Percentiles rank a stretch among this genome's conserved stretches.
phyloP scores from a whole-genome alignment of 176 grass and related monocot genomes.

The Hsuehochloa calcarea region DNA sequence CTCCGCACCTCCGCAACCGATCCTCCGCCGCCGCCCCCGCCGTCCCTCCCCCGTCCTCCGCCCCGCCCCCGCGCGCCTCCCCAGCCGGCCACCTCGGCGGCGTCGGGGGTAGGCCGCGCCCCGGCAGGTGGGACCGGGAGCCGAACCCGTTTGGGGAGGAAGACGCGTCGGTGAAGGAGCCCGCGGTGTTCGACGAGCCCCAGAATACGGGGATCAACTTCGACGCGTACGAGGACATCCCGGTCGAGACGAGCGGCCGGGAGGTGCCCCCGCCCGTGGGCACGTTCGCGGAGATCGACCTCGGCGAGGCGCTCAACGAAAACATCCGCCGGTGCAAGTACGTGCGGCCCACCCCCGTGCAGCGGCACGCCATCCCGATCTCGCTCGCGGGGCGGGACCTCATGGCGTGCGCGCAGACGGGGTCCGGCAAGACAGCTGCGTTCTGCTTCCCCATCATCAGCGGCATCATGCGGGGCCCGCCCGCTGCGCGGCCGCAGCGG shows the following conservation, averaged over 20 bases:
- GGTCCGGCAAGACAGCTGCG: constrained; percentile 85
- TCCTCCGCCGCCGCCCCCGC: neutral
- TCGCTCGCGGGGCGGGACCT: constrained; percentile 69
- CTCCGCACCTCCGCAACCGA: constrained; percentile 82
- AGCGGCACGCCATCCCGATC: constrained; percentile 89
- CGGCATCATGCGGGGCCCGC: constrained; percentile 68
- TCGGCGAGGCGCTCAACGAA: constrained; percentile 71
- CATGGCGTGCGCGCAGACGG: constrained; percentile 95
- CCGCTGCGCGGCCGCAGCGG: constrained; percentile 8
- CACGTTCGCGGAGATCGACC: constrained; percentile 87
- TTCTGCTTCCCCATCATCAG: constrained; percentile 97
- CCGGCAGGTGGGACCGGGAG: constrained; percentile 61
- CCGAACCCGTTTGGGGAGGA: constrained; percentile 68
- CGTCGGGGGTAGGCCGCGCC: neutral
- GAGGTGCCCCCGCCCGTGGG: constrained; percentile 65
- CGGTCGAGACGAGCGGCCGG: constrained; percentile 79
- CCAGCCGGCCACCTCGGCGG: neutral
- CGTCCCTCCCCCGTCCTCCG: neutral
- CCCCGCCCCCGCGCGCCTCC: constrained; percentile 7
- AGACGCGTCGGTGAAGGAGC: neutral
- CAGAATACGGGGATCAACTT: constrained; percentile 93
- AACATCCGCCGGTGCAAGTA: constrained; percentile 91
- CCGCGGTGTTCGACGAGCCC: constrained; percentile 39
- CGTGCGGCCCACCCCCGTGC: constrained; percentile 88
- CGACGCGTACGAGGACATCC: constrained; percentile 93